Evolutionary conservation across 129 eudicot genomes (phyloP).

Genomic region (Pittosporum tobira): DNA sequence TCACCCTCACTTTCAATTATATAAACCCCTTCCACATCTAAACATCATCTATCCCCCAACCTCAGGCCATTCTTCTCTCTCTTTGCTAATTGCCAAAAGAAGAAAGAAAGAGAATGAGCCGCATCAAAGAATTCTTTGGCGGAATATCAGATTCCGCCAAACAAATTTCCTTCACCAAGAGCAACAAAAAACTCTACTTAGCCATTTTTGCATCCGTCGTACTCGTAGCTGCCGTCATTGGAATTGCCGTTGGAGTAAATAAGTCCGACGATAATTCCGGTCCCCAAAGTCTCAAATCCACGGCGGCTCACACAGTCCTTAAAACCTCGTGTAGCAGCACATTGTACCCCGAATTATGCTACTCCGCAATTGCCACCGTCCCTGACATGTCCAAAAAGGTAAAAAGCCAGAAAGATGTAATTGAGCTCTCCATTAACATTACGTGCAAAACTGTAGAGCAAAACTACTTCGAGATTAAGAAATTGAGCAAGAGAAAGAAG

Average conservation of each 20-base stretch:
- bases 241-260: slow-evolving; percentile 46
- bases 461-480: slow-evolving; percentile 37
- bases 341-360: slow-evolving; percentile 67
- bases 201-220: slow-evolving; percentile 32
- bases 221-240: slow-evolving; percentile 40
- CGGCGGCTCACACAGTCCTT: slow-evolving; percentile 46
- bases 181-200: slow-evolving; percentile 31
- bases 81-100: no score
- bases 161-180: slow-evolving; percentile 14
- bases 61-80: no score
- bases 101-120: slow-evolving; percentile 3
- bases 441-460: slow-evolving; percentile 35
- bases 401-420: slow-evolving; percentile 46
- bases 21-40: no score
- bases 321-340: slow-evolving; percentile 67
- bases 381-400: slow-evolving; percentile 33
- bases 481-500: slow-evolving; percentile 20
- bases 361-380: slow-evolving; percentile 38
- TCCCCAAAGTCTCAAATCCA: slow-evolving; percentile 9
- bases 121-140: slow-evolving; percentile 22
- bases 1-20: no score
- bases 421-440: slow-evolving; percentile 47
- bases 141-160: slow-evolving; percentile 26
- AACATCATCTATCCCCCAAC: no score
- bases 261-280: background rate